A percentile compares a stretch with the other conserved stretches of the same genome.
These are phyloP conservation scores for Lepraria neglecta DNA, from an alignment of 495 filamentous ascomycete species.

Conservation along the genomic window DNA sequence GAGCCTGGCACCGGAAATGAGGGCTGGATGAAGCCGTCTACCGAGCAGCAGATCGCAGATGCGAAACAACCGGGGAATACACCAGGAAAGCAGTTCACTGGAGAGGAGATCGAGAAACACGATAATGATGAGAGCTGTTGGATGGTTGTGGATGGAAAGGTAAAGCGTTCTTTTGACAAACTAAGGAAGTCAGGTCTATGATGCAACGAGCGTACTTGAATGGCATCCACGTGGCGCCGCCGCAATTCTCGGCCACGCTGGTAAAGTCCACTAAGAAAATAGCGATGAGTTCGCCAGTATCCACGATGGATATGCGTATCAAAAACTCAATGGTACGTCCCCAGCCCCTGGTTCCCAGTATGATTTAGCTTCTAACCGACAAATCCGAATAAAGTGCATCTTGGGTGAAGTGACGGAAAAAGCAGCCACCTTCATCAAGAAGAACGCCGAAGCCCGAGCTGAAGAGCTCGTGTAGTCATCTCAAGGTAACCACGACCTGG, in stretches of 20 bases:
- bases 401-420: too few relatives aligned
- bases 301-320: neutral
- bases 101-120: neutral
- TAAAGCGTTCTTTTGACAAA: neutral
- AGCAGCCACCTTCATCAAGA: too few relatives aligned
- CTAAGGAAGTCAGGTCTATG: neutral
- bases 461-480: too few relatives aligned
- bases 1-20: neutral
- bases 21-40: neutral
- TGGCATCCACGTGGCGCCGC: neutral
- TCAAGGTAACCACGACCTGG: neutral
- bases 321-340: neutral
- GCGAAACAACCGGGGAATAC: neutral
- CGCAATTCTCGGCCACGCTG: neutral
- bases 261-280: neutral
- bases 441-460: too few relatives aligned
- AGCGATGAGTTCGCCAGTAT: neutral
- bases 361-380: too few relatives aligned
- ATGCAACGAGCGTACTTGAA: neutral
- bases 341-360: too few relatives aligned
- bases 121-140: neutral
- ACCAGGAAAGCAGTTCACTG: neutral
- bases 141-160: neutral
- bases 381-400: too few relatives aligned
- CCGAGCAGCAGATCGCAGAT: conserved; percentile 2